phyloP scores from a whole-genome alignment of 768 basidiomycete species.

The Multifurca ochricompacta region DNA sequence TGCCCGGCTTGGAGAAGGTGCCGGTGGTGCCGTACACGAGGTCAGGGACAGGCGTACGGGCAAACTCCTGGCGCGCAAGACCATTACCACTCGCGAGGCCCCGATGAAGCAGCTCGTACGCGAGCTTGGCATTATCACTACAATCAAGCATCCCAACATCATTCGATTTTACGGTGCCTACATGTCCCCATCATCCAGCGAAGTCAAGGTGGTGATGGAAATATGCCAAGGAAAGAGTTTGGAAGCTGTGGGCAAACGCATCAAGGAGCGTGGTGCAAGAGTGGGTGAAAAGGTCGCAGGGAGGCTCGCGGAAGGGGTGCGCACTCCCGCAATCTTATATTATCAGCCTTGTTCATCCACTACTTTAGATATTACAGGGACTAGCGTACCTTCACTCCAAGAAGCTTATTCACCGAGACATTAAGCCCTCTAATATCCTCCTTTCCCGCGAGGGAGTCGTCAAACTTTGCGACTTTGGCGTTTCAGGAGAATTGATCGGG shows the following conservation, averaged over 20 bases:
- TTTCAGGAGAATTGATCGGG: slow-evolving; percentile 90
- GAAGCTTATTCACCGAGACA: slow-evolving; percentile 92
- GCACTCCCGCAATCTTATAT: slow-evolving; percentile 23
- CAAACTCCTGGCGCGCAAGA: slow-evolving; percentile 87
- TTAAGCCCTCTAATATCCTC: slow-evolving; percentile 91
- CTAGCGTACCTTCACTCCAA: slow-evolving; percentile 85
- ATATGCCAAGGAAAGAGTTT: slow-evolving; percentile 80
- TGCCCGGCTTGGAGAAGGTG: slow-evolving; percentile 82
- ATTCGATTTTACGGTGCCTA: slow-evolving; percentile 90
- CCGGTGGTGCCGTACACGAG: slow-evolving; percentile 93
- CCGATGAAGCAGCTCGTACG: slow-evolving; percentile 89
- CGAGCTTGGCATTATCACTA: slow-evolving; percentile 84
- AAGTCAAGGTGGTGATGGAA: slow-evolving; percentile 96
- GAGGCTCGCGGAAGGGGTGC: slow-evolving; percentile 86
- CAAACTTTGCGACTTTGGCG: slow-evolving; percentile 94
- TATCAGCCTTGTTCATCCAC: slow-evolving; percentile 9
- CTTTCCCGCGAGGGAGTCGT: slow-evolving; percentile 83
- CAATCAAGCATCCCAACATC: slow-evolving; percentile 80
- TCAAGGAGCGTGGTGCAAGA: slow-evolving; percentile 68
- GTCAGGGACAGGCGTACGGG: slow-evolving; percentile 78
- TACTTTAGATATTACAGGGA: slow-evolving; percentile 71
- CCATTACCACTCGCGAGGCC: slow-evolving; percentile 84
- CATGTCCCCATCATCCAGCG: slow-evolving; percentile 77
- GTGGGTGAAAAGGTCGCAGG: slow-evolving; percentile 87
- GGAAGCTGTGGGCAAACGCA: slow-evolving; percentile 80